Evolutionary conservation across 2,329 filamentous ascomycete species (phyloP).

Genomic region (Ophiostoma piceae): DNA sequence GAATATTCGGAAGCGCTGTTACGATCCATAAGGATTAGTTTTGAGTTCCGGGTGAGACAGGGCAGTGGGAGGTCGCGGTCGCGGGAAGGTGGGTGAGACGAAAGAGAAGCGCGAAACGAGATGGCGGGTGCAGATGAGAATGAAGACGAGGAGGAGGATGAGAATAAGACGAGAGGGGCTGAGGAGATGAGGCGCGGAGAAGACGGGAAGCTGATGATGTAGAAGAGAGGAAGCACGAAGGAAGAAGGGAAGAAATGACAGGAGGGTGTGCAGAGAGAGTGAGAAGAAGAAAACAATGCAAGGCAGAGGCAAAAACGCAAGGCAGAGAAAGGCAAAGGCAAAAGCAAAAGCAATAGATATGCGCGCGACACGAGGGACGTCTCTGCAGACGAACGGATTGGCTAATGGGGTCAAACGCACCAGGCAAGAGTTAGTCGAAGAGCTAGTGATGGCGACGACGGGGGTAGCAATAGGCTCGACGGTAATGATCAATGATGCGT

Average conservation of each 20-base stretch:
- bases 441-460: constrained; percentile 12
- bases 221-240: constrained; percentile 11
- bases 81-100: background rate
- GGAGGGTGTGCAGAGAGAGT: background rate
- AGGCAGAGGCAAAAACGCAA: background rate
- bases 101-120: constrained; percentile 20
- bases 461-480: background rate
- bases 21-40: constrained; percentile 47
- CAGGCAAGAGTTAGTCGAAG: constrained; percentile 14
- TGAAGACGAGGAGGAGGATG: background rate
- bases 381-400: constrained; percentile 3
- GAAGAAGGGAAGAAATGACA: background rate
- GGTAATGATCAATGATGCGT: background rate
- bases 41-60: constrained; percentile 23
- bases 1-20: constrained; percentile 66
- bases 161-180: background rate
- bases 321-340: background rate
- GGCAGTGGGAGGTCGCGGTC: background rate
- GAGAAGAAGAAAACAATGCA: background rate
- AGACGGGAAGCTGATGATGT: background rate
- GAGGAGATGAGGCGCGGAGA: background rate
- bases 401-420: constrained; percentile 13
- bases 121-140: background rate
- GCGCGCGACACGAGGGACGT: constrained; percentile 14
- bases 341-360: constrained; percentile 3